phyloP scores from a whole-genome alignment of 345 rosid genomes.

The Citrus sinensis region DVS_A1.0 CM039168.1:28327501-28328000 shows the following conservation, averaged over 20 bases:
- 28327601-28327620: conserved; percentile 55
- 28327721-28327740: conserved; percentile 61
- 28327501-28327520: conserved; percentile 34
- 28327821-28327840: conserved; percentile 38
- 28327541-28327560: conserved; percentile 60
- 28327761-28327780: conserved; percentile 68
- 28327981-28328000: conserved; percentile 79
- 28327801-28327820: conserved; percentile 49
- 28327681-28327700: conserved; percentile 62
- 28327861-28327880: conserved; percentile 58
- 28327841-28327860: conserved; percentile 61
- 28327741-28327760: conserved; percentile 56
- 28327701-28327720: conserved; percentile 65
- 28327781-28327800: conserved; percentile 45
- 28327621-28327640: conserved; percentile 51
- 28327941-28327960: conserved; percentile 70
- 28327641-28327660: conserved; percentile 61
- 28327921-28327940: conserved; percentile 75
- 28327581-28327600: conserved; percentile 50
- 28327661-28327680: conserved; percentile 62
- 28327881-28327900: conserved; percentile 58
- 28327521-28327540: conserved; percentile 52
- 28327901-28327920: conserved; percentile 58
- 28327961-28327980: conserved; percentile 80
- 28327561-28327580: conserved; percentile 41